These are phyloP conservation scores for Leccinum sublutescens DNA, from an alignment of 768 basidiomycete genomes.

Conservation along the genomic window DNA sequence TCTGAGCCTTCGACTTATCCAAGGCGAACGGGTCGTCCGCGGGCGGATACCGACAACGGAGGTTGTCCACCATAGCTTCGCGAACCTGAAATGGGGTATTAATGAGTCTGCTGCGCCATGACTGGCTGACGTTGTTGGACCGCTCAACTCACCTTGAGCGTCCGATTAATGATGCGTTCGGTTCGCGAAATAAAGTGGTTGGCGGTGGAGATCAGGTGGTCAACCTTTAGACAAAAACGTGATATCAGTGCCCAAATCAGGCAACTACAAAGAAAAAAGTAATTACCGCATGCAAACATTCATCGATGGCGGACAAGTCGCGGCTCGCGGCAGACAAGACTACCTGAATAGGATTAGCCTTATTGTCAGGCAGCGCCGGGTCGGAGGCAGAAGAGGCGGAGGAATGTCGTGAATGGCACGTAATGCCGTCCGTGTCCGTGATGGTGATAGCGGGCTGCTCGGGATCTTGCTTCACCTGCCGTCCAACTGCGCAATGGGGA, in stretches of 20 bases:
- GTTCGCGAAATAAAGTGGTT: constrained; percentile 56
- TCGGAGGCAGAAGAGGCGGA: constrained; percentile 7
- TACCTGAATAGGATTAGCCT: constrained; percentile 44
- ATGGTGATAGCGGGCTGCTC: constrained; percentile 20
- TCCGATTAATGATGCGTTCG: constrained; percentile 54
- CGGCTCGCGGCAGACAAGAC: constrained; percentile 52
- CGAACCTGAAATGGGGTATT: constrained; percentile 43
- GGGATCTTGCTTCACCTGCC: constrained; percentile 31
- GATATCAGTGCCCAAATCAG: constrained; percentile 7
- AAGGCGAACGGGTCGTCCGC: constrained; percentile 21
- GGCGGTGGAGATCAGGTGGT: constrained; percentile 53
- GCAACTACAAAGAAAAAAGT: constrained; percentile 12
- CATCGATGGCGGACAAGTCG: constrained; percentile 56
- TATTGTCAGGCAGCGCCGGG: constrained; percentile 32
- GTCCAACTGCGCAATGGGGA: constrained; percentile 39
- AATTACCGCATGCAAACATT: constrained; percentile 53
- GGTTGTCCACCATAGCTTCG: constrained; percentile 42
- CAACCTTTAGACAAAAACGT: constrained; percentile 39
- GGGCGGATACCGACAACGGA: constrained; percentile 34
- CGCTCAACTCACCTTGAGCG: constrained; percentile 46
- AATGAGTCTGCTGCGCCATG: constrained; percentile 4
- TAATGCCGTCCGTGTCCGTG: constrained; percentile 24
- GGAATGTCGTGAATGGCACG: constrained; percentile 13
- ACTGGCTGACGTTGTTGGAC: neutral
- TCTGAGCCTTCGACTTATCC: neutral